A percentile compares a stretch with the other conserved stretches of the same genome.
Conservation (phyloP, 2,329 filamentous ascomycete genomes). For the Penicillium sp. region DNA sequence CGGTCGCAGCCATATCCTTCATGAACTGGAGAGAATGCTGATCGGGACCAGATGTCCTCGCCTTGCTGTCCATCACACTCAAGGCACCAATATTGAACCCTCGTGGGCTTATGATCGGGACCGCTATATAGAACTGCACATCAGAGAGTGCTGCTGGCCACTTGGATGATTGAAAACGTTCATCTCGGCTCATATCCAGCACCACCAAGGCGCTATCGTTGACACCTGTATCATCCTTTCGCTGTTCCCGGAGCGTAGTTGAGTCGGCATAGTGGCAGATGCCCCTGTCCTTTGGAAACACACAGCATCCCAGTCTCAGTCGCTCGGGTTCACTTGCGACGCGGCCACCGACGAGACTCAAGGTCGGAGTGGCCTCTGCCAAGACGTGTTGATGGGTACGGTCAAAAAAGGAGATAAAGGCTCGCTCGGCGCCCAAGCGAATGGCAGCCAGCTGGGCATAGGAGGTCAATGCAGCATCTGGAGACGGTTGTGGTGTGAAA, state of each 20-base stretch:
- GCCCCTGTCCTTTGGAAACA: slow-evolving; percentile 24
- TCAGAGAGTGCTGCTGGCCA: slow-evolving; percentile 26
- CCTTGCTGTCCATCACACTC: slow-evolving; percentile 52
- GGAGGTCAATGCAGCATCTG: slow-evolving; percentile 41
- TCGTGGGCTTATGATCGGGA: slow-evolving; percentile 54
- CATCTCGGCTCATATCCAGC: slow-evolving; percentile 31
- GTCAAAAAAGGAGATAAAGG: slow-evolving; percentile 52
- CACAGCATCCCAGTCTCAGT: slow-evolving; percentile 29
- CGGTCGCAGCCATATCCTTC: slow-evolving; percentile 51
- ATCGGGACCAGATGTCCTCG: slow-evolving; percentile 29
- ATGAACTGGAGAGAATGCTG: slow-evolving; percentile 49
- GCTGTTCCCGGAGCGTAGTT: neutral
- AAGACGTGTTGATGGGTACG: slow-evolving; percentile 46
- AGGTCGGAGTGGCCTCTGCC: slow-evolving; percentile 47
- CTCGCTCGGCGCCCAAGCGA: slow-evolving; percentile 40
- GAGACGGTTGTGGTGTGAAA: slow-evolving; percentile 25
- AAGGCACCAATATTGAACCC: slow-evolving; percentile 55
- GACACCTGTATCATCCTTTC: neutral
- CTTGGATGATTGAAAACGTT: slow-evolving; percentile 25
- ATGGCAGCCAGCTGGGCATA: slow-evolving; percentile 49
- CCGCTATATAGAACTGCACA: slow-evolving; percentile 49
- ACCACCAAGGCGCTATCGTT: slow-evolving; percentile 19
- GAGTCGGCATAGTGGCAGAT: slow-evolving; percentile 25
- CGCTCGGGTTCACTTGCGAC: slow-evolving; percentile 19
- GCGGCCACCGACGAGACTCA: neutral